These are phyloP conservation scores for Oryza punctata DNA, from an alignment of 176 grass and related monocot genomes.

Conservation along the genomic window DNA sequence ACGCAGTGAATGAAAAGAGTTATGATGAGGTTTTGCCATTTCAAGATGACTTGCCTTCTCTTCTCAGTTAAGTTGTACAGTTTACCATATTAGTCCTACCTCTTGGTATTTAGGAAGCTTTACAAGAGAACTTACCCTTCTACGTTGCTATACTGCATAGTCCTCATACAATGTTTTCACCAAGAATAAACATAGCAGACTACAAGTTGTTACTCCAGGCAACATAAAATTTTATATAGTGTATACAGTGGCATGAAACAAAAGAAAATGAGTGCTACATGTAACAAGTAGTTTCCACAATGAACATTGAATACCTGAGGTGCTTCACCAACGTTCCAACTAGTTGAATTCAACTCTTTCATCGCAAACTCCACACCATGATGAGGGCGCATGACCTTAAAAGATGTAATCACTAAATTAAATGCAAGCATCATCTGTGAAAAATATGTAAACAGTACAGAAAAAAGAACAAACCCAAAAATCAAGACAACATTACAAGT, in stretches of 20 bases:
- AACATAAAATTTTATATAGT: background rate
- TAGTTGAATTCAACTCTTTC: slow-evolving; percentile 56
- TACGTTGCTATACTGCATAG: background rate
- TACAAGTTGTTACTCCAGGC: background rate
- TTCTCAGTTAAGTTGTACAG: background rate
- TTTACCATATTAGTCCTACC: background rate
- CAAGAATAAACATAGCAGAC: background rate
- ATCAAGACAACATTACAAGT: background rate
- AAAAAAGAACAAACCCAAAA: background rate
- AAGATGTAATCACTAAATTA: background rate
- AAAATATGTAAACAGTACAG: background rate
- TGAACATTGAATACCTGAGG: slow-evolving; percentile 52
- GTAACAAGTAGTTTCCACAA: background rate
- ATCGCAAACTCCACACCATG: slow-evolving; percentile 58
- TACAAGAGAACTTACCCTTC: background rate
- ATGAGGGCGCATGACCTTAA: slow-evolving; percentile 56
- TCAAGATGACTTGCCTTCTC: background rate
- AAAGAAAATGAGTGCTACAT: background rate
- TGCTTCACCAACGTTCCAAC: slow-evolving; percentile 63
- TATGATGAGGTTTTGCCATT: background rate
- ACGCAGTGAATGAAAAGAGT: background rate
- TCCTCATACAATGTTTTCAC: background rate
- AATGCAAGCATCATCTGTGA: background rate
- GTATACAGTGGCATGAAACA: slow-evolving; percentile 10
- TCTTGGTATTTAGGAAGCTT: background rate